These are phyloP conservation scores for Talinum fruticosum DNA, from an alignment of 148 eudicot species.

Conservation along the genomic window DNA sequence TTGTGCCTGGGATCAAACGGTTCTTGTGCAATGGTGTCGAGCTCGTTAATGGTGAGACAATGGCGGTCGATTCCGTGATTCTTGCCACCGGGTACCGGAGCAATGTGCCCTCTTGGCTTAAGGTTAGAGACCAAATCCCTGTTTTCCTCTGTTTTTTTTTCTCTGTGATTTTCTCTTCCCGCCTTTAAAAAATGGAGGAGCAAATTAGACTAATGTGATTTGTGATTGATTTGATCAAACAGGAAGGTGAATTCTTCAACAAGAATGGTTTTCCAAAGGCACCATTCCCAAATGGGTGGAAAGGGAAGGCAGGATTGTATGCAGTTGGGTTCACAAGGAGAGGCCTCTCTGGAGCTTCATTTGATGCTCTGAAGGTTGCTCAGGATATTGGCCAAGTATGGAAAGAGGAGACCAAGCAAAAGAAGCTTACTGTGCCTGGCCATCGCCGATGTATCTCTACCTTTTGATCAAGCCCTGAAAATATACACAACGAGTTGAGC, in stretches of 20 bases:
- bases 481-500: not conserved
- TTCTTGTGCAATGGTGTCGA: constrained; percentile 41
- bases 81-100: constrained; percentile 87
- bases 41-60: constrained; percentile 47
- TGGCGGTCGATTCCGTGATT: constrained; percentile 62
- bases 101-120: constrained; percentile 91
- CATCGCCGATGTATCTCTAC: constrained; percentile 74
- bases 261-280: constrained; percentile 78
- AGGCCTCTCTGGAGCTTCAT: constrained; percentile 82
- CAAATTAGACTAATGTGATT: constrained; percentile 22
- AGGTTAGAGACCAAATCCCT: constrained; percentile 47
- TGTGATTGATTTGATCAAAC: constrained; percentile 5
- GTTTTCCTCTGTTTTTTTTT: constrained; percentile 22
- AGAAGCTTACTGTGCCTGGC: constrained; percentile 55
- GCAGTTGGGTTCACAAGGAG: constrained; percentile 87
- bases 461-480: constrained; percentile 33
- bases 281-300: constrained; percentile 74
- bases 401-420: constrained; percentile 60
- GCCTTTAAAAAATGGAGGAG: not conserved
- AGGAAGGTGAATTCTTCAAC: constrained; percentile 77
- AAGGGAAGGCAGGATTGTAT: constrained; percentile 78
- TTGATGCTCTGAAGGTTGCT: constrained; percentile 64
- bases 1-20: constrained; percentile 70
- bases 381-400: constrained; percentile 61
- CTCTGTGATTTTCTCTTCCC: not conserved